Base-by-base conservation (phyloP, 2,329 filamentous ascomycete species). In the Colletotrichum viniferum region DNA sequence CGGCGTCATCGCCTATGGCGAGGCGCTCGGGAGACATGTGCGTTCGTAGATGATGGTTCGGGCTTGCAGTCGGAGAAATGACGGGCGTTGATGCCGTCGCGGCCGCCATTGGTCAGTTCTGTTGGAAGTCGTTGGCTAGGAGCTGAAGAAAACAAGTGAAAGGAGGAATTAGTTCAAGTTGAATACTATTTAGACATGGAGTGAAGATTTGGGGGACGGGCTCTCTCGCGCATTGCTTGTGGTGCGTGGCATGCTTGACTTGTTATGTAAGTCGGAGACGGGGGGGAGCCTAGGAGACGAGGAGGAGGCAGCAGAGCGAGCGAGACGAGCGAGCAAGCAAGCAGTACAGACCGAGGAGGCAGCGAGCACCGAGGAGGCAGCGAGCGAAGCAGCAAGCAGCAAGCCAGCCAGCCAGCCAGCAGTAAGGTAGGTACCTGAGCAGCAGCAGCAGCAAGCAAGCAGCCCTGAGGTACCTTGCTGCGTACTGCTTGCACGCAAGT, bases 1-100 rank as follows among this genome's bases (percentile, higher is more conserved):
- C 82, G 48, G 71, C 76, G 77, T 83, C 82, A 70, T 82, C 81
- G 76, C 81, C 81, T 63, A 76, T 55, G 21, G 48, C 55, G n/a
- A 77, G 61, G 28, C 83, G 81, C 8, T 82, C 82, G 13, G 83
- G 81, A 7, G 84, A 83, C 43, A 84, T 72, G 62, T 80, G 78
- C 21, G 81, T 78, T 21, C 81, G 78, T 32, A 84, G 81, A 38
- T 55, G 69, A 43, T 58, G 69, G 38, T 81, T 79, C 38, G 76
- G 70, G 48, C 71, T 79, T 38, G 82, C 77, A 63, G 83, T 80
- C 48, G 78, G 76, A 55, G 81, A 79, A 55, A 81, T 79, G 61
- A 80, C 79, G 71, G 84, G 81, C 65, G 84, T 71, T 36, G 75
- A 70, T 66, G 77, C 71, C 69, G 69, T 73, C 43, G 52, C 72